These are phyloP conservation scores for Scenedesmus sp. DNA, from an alignment of 163 green algal genomes.

Conservation along the genomic window DNA sequence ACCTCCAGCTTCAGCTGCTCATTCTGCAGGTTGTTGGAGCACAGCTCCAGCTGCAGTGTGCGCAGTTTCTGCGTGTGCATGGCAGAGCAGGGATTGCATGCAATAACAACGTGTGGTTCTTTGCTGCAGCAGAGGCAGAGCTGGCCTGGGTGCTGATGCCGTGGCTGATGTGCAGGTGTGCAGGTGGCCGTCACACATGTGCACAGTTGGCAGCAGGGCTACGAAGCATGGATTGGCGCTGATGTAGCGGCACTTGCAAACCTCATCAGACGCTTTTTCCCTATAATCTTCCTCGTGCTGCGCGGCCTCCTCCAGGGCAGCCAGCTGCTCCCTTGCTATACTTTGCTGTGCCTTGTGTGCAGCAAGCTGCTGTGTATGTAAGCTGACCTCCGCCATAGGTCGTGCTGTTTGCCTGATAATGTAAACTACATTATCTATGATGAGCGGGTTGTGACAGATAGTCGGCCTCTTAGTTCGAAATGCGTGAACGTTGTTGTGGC, in stretches of 20 bases:
- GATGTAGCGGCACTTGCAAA: background rate
- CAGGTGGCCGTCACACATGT: background rate
- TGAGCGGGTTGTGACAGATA: too few species aligned
- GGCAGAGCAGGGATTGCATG: background rate
- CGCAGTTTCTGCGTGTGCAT: background rate
- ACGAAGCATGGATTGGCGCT: background rate
- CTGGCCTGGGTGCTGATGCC: background rate
- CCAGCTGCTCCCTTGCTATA: conserved; percentile 18
- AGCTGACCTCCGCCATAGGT: background rate
- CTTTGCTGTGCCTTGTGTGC: conserved; percentile 3
- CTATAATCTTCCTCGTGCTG: conserved; percentile 38
- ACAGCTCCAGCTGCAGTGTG: background rate
- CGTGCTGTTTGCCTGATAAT: too few species aligned
- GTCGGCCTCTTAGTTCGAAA: background rate
- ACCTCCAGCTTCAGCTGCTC: conserved; percentile 53
- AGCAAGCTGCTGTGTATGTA: background rate
- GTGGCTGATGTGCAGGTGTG: background rate
- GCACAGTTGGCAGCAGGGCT: background rate
- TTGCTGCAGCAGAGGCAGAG: background rate
- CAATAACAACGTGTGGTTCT: background rate
- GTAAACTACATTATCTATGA: background rate
- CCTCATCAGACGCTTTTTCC: conserved; percentile 10
- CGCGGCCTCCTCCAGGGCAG: background rate
- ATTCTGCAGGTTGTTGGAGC: conserved; percentile 12
- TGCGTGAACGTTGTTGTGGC: background rate